Conservation (phyloP, 345 rosid species). For the Lagerstroemia speciosa region DNA sequence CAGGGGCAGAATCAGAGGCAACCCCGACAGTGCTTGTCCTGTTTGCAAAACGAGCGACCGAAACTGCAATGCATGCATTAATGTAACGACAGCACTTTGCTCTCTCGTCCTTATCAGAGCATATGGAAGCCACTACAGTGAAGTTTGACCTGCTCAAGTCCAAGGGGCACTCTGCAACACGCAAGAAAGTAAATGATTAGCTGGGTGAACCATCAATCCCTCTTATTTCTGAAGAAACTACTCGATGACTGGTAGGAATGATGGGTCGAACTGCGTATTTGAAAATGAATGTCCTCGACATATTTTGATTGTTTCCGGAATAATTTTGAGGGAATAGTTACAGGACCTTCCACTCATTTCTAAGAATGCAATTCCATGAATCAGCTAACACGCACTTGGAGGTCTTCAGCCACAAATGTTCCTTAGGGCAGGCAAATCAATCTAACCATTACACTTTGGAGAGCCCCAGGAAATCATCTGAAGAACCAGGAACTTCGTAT, state of each 20-base stretch:
- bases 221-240: not conserved
- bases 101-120: slow-evolving; percentile 48
- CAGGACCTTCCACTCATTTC: not conserved
- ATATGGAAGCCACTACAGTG: slow-evolving; percentile 66
- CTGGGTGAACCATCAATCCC: not conserved
- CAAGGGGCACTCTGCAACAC: slow-evolving; percentile 71
- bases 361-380: not conserved
- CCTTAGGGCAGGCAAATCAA: not conserved
- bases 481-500: not conserved
- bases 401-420: not conserved
- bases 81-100: slow-evolving; percentile 93
- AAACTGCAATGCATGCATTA: slow-evolving; percentile 70
- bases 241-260: not conserved
- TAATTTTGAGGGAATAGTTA: not conserved
- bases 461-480: not conserved
- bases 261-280: not conserved
- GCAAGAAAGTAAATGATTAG: not conserved
- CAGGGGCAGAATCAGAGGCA: slow-evolving; percentile 32
- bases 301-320: not conserved
- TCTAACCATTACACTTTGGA: not conserved
- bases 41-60: slow-evolving; percentile 72
- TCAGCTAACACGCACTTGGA: not conserved
- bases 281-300: not conserved
- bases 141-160: slow-evolving; percentile 67
- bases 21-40: slow-evolving; percentile 61